These are phyloP conservation scores for Pseudogymnoascus sp. DNA, from an alignment of 2,329 filamentous ascomycete species.

Conservation along the genomic window DNA sequence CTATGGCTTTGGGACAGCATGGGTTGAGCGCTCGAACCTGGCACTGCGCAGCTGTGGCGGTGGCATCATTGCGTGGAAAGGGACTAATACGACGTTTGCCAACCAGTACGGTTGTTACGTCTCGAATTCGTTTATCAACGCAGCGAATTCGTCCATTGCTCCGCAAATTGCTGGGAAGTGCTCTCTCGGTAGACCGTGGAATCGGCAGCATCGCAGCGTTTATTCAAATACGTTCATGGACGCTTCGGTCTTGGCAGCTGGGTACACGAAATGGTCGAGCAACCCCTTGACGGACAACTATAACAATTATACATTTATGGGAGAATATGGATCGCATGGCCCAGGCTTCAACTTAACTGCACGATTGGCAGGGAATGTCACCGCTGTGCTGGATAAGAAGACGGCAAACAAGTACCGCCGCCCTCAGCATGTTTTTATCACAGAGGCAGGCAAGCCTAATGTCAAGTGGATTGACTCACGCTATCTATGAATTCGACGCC, in stretches of 20 bases:
- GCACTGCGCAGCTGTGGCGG: conserved; percentile 53
- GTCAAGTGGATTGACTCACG: conserved; percentile 38
- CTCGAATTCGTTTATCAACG: conserved; percentile 42
- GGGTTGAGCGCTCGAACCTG: conserved; percentile 46
- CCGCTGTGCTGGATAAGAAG: conserved; percentile 32
- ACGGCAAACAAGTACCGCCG: conserved; percentile 31
- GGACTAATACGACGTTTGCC: conserved; percentile 53
- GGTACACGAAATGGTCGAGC: conserved; percentile 42
- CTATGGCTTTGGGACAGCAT: conserved; percentile 59
- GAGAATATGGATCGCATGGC: conserved; percentile 42
- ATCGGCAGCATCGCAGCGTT: conserved; percentile 42
- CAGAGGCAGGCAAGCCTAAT: conserved; percentile 36
- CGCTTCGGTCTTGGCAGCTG: conserved; percentile 37
- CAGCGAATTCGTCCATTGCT: conserved; percentile 43
- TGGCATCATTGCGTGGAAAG: conserved; percentile 63
- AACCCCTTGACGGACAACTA: conserved; percentile 18
- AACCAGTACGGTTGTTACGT: conserved; percentile 64
- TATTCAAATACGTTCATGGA: conserved; percentile 44
- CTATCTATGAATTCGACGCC: not conserved
- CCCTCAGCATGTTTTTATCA: conserved; percentile 39
- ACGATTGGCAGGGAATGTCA: conserved; percentile 31
- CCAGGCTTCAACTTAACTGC: conserved; percentile 41
- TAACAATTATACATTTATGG: conserved; percentile 39
- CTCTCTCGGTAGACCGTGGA: conserved; percentile 47
- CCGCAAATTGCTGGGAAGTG: conserved; percentile 33